A percentile compares a stretch with the other conserved stretches of the same genome.
These are phyloP conservation scores for Fusarium gaditjirri DNA, from an alignment of 2,329 filamentous ascomycete genomes.

Conservation along the genomic window DNA sequence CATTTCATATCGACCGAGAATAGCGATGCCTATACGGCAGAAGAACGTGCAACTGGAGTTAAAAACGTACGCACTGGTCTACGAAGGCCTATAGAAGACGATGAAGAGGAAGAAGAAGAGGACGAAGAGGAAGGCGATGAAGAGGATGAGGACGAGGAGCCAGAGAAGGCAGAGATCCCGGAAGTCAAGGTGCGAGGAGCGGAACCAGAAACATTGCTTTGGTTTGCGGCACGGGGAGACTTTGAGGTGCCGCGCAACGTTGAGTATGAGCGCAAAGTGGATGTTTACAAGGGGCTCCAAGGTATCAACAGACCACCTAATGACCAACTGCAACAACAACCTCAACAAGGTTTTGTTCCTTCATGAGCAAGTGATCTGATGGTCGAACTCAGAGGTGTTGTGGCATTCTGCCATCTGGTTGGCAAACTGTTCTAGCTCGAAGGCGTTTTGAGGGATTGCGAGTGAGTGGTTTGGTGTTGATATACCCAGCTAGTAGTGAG, in stretches of 20 bases:
- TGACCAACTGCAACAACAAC: slow-evolving; percentile 3
- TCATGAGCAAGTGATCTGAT: slow-evolving; percentile 7
- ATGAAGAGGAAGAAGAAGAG: slow-evolving; percentile 66
- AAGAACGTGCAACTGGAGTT: slow-evolving; percentile 73
- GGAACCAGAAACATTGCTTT: slow-evolving; percentile 60
- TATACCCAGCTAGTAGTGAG: slow-evolving; percentile 14
- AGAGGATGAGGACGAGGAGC: slow-evolving; percentile 3
- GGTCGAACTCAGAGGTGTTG: not conserved
- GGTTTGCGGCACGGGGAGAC: slow-evolving; percentile 58
- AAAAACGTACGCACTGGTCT: slow-evolving; percentile 80
- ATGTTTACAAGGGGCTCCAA: slow-evolving; percentile 47
- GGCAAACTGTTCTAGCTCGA: not conserved
- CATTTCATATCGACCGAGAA: slow-evolving; percentile 57
- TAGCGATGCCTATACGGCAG: slow-evolving; percentile 74
- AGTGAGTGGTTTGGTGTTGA: slow-evolving; percentile 12
- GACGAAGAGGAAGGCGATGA: slow-evolving; percentile 55
- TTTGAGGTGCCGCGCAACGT: slow-evolving; percentile 58
- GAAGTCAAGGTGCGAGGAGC: slow-evolving; percentile 50
- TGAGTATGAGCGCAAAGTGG: slow-evolving; percentile 54
- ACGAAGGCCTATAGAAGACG: slow-evolving; percentile 62
- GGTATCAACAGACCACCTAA: slow-evolving; percentile 50
- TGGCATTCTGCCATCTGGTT: not conserved
- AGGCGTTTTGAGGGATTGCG: not conserved
- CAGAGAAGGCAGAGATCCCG: slow-evolving; percentile 8
- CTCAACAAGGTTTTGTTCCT: slow-evolving; percentile 25